Evolutionary conservation across 1,284 basidiomycete genomes (phyloP).

Genomic region (Violaceomyces palustris): DNA sequence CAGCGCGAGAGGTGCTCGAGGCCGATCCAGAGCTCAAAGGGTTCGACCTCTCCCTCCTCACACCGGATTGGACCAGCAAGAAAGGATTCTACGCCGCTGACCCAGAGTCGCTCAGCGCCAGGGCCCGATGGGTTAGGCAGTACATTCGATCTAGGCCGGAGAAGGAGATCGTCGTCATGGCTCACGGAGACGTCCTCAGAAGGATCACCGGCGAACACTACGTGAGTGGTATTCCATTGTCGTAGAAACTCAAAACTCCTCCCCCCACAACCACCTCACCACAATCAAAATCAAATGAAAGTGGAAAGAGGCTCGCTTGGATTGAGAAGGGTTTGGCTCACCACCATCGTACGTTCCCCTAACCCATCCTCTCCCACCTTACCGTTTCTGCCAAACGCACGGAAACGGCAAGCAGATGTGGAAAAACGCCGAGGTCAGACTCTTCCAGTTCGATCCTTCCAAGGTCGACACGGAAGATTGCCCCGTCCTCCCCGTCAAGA

Average conservation of each 20-base stretch:
- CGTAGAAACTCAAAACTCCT: not conserved
- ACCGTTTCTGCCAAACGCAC: not conserved
- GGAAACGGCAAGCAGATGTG: constrained; percentile 29
- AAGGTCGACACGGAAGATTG: constrained; percentile 32
- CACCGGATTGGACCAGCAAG: constrained; percentile 51
- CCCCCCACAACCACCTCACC: not conserved
- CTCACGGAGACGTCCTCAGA: constrained; percentile 51
- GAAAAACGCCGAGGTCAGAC: constrained; percentile 50
- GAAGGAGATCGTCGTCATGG: constrained; percentile 47
- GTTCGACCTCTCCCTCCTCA: constrained; percentile 45
- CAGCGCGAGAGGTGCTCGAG: constrained; percentile 38
- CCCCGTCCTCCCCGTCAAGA: constrained; percentile 27
- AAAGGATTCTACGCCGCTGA: constrained; percentile 48
- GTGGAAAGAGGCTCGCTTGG: no score
- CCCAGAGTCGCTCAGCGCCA: constrained; percentile 30
- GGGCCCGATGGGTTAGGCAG: constrained; percentile 50
- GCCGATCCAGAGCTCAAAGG: constrained; percentile 37
- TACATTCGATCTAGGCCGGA: constrained; percentile 46
- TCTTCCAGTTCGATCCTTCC: constrained; percentile 40
- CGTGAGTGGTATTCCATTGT: constrained; percentile 23
- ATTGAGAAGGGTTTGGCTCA: no score
- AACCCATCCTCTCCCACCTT: not conserved
- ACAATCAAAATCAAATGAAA: no score
- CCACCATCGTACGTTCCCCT: not conserved
- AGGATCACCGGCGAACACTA: constrained; percentile 35